Base-by-base conservation (phyloP, 75 land plant genomes). In the Azolla pinnata region DNA sequence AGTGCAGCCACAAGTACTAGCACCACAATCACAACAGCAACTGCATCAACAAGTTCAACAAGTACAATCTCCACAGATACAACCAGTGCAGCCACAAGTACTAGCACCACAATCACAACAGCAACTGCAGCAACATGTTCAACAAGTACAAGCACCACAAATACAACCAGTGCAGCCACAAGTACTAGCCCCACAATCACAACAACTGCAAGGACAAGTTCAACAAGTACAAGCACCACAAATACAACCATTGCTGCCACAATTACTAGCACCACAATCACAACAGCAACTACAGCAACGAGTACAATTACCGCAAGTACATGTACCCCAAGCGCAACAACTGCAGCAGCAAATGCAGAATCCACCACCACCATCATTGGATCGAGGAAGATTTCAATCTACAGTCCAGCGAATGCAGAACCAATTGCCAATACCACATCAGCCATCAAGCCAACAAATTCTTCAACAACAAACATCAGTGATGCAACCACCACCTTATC, bases 101-200 rank as follows among this genome's bases (percentile, higher is more conserved):
- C 57, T 65, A 69, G 3, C 62, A 35, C 57, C 33, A 60, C 42
- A 57, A 46, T 32, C 60, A 27, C 32, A 16, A n/a, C 67, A 70
- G 18, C 67, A 33, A 32, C 38, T 38, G 59, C 68, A 65, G 51
- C 61, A 40, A 0, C 61, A 33, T 34, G 62, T 42, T 23, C 60
- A 35, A 27, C 61, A 33, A 30, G 19, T 54, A 29, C 74, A 51
- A 47, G 38, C 4, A 17, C 65, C 47, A 46, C 65, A 44, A 24
- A 19, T 29, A 18, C 32, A 55, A 10, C 44, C 47, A 31, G 31
- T 44, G 48, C 48, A 42, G 62, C 44, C 2, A 18, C 48, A 21
- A 40, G 4, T 17, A 44, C 62, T 19, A 40, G 3, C 62, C 20
- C 62, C 62, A 38, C 62, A 35, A 20, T 4, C 61, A 3, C 18